phyloP scores from a whole-genome alignment of 1,284 basidiomycete species.

The Puccinia hordei region DNA sequence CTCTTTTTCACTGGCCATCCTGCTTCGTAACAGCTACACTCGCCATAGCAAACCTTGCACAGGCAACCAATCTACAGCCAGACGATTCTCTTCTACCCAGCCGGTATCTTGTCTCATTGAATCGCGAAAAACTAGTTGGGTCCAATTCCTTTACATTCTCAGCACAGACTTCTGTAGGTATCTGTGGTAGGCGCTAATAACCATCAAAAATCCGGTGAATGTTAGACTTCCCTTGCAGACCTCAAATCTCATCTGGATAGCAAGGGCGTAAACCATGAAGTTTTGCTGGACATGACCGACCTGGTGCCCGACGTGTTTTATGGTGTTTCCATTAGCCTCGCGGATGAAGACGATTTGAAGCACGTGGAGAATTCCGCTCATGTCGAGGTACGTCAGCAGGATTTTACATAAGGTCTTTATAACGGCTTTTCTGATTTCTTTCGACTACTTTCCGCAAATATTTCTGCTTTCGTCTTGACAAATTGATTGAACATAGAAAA shows the following conservation, averaged over 20 bases:
- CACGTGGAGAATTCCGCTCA: not conserved
- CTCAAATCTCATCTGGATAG: not conserved
- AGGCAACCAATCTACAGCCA: not conserved
- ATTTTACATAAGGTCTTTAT: too few relatives aligned
- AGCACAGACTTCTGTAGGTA: not conserved
- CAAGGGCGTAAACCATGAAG: not conserved
- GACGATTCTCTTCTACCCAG: not conserved
- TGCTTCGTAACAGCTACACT: not conserved
- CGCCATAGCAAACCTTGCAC: not conserved
- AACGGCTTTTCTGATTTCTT: too few relatives aligned
- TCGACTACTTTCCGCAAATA: too few relatives aligned
- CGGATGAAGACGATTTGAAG: not conserved
- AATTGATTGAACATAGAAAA: not conserved
- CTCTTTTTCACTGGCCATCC: too few relatives aligned
- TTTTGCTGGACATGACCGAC: not conserved
- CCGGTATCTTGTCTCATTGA: not conserved
- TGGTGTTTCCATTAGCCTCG: not conserved
- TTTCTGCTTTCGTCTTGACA: too few relatives aligned
- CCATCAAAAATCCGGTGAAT: not conserved
- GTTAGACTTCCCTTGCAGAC: not conserved
- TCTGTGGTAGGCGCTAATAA: not conserved
- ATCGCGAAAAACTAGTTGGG: not conserved
- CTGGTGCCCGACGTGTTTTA: not conserved
- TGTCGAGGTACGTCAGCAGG: not conserved
- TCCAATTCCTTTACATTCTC: not conserved